Conservation (phyloP, 306 rosid species). For the Begonia fuchsioides region DNA sequence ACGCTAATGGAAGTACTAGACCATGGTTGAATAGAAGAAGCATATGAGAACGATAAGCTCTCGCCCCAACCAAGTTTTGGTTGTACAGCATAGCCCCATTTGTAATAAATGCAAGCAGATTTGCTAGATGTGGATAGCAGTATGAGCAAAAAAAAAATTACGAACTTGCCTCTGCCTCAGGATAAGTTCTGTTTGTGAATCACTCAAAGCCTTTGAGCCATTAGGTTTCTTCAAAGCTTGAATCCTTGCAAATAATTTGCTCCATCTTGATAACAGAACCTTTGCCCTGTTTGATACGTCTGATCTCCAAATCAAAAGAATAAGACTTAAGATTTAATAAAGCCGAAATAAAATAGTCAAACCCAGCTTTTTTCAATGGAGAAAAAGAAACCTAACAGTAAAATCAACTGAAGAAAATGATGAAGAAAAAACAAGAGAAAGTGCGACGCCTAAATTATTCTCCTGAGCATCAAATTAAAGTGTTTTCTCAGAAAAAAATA, state of each 20-base stretch:
- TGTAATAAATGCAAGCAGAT: no score
- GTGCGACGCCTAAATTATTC: not conserved
- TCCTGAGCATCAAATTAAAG: not conserved
- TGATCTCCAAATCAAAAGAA: slow-evolving; percentile 86
- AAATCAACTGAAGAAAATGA: not conserved
- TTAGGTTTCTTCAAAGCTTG: slow-evolving; percentile 57
- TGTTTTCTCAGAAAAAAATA: not conserved
- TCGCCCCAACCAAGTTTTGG: slow-evolving; percentile 1
- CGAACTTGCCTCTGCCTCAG: slow-evolving; percentile 69
- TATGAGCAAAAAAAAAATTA: no score
- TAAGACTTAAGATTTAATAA: slow-evolving; percentile 34
- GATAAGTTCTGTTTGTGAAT: slow-evolving; percentile 36
- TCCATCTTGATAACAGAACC: slow-evolving; percentile 80
- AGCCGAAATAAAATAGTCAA: not conserved
- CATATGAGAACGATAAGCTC: not conserved
- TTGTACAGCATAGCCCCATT: slow-evolving; percentile 1
- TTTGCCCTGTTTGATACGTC: slow-evolving; percentile 99
- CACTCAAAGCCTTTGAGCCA: slow-evolving; percentile 38
- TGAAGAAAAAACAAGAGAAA: not conserved
- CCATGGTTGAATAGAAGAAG: no score
- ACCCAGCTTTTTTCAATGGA: not conserved
- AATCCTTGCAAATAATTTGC: slow-evolving; percentile 68
- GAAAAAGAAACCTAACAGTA: not conserved
- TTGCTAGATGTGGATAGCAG: no score
- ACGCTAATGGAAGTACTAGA: no score